Conservation (phyloP, 176 grass and related monocot species). For the Alloteropsis semialata region DNA sequence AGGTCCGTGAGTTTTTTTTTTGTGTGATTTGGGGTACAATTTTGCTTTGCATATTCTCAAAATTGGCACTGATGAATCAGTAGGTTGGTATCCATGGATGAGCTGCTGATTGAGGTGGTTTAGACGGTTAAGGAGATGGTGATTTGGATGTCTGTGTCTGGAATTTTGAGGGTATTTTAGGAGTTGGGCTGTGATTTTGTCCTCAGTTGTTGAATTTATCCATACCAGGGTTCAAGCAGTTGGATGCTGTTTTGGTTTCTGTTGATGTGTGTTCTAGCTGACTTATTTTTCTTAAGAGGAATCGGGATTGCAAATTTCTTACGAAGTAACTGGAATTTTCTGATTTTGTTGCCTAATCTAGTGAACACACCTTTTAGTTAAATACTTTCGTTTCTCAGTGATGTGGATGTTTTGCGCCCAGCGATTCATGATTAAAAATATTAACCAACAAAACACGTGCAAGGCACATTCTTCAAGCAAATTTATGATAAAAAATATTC, state of each 20-base stretch:
- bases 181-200: background rate
- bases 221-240: background rate
- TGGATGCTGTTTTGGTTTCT: background rate
- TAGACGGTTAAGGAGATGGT: background rate
- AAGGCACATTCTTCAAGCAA: too few species aligned
- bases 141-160: conserved; percentile 13
- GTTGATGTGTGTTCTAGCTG: background rate
- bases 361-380: background rate
- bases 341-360: background rate
- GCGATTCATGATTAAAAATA: background rate
- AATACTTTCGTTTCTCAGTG: background rate
- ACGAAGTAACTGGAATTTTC: background rate
- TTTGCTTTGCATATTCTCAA: background rate
- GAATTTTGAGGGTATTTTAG: background rate
- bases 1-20: background rate
- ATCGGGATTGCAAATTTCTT: background rate
- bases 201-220: background rate
- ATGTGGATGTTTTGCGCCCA: background rate
- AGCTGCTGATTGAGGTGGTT: background rate
- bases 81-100: background rate
- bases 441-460: too few species aligned
- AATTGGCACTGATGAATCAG: background rate
- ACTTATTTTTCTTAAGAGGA: background rate
- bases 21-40: background rate
- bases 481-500: too few species aligned